Conservation (phyloP, 176 grass and related monocot species). For the Leersia perrieri region DNA sequence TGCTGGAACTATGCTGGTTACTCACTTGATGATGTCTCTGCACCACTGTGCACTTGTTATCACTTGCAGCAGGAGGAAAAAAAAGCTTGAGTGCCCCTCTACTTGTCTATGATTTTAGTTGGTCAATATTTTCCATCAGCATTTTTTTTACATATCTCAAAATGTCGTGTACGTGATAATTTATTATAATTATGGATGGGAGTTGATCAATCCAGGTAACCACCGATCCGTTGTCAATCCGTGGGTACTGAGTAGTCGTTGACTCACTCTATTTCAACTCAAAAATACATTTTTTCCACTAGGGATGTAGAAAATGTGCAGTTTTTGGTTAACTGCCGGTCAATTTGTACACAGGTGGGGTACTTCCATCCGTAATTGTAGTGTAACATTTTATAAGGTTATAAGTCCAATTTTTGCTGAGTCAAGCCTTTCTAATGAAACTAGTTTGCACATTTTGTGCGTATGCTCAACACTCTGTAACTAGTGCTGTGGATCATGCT, state of each 20-base stretch:
- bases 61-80: neutral
- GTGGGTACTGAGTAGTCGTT: too few species aligned
- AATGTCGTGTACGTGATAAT: too few species aligned
- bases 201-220: too few species aligned
- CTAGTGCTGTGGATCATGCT: neutral
- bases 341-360: too few species aligned
- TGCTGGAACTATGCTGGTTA: neutral
- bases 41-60: neutral
- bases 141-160: neutral
- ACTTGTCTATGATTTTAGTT: neutral
- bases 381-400: neutral
- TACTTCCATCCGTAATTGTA: neutral
- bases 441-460: neutral
- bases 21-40: neutral
- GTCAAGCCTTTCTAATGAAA: neutral
- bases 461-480: neutral
- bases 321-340: too few species aligned
- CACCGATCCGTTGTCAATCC: too few species aligned
- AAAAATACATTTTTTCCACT: too few species aligned
- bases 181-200: too few species aligned
- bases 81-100: neutral
- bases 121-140: neutral
- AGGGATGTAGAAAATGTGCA: too few species aligned
- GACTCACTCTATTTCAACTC: too few species aligned
- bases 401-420: neutral